Base-by-base conservation (phyloP, 495 filamentous ascomycete genomes). In the Rhypophila decipiens region DNA sequence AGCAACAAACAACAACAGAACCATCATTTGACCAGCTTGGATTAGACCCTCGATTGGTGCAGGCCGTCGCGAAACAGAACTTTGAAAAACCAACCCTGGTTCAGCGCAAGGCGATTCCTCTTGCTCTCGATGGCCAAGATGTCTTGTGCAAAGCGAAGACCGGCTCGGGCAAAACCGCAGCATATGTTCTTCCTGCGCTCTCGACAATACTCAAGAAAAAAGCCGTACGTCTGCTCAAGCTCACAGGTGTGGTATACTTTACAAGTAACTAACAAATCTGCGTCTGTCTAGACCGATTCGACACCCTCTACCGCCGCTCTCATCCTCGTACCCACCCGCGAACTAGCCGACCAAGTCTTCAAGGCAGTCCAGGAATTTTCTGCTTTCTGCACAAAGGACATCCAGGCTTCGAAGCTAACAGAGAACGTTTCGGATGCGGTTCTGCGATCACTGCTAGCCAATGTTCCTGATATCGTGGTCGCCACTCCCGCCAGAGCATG, bases 161-260 rank as follows among this genome's bases (percentile, higher is more conserved):
- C 17, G 90, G 90, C 22, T 93, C 89, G 17, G 91, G 93, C 39
- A 98, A 98, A 70, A 98, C 93, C 4, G 86, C 87, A n/a, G 93
- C 93, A 42, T 98, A 98, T 66, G 73, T 96, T n/a, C 76, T 97
- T 21, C 93, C 93, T 1, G 76, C 96, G 33, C 67, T 97, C 33
- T 84, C 95, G 52, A 72, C 75, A 19, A 87, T 95, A 43, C 74
- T 98, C 10, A 82, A 80, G 56, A 77, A 76, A 43, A 95, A 95
- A 70, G 59, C 72, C 55, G 85, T 86, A 62, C 44, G 77, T 40
- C 10, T 22, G 19, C 2, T 17, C 19, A n/a, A n/a, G n/a, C n/a
- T n/a, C n/a, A n/a, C n/a, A n/a, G n/a, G n/a, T n/a, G n/a, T n/a
- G n/a, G n/a, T n/a, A n/a, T n/a, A n/a, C n/a, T n/a, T n/a, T n/a